These are phyloP conservation scores for Thalassiosira oceanica DNA, from an alignment of 352 stramenopile genomes.

Conservation along the genomic window DNA sequence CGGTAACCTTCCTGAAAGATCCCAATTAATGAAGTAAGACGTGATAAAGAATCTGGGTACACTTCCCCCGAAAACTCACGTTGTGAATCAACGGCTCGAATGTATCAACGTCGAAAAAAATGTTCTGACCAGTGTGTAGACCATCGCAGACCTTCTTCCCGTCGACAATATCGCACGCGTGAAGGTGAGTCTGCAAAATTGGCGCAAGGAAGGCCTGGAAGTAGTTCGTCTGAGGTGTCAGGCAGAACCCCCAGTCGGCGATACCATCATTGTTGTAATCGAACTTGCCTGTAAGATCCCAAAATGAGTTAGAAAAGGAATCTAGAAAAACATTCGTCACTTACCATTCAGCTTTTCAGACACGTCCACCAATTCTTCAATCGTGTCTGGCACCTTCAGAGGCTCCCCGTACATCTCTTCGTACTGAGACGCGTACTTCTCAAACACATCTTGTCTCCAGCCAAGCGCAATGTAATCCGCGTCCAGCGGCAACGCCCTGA, in stretches of 20 bases:
- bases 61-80: conserved; percentile 20
- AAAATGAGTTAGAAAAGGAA: no score
- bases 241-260: conserved; percentile 43
- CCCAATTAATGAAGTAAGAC: neutral
- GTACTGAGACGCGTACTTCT: conserved; percentile 17
- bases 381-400: conserved; percentile 25
- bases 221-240: conserved; percentile 46
- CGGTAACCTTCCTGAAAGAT: conserved; percentile 26
- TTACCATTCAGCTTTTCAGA: conserved; percentile 37
- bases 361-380: conserved; percentile 37
- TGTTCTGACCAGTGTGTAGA: conserved; percentile 42
- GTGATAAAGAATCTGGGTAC: neutral
- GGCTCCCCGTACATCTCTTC: conserved; percentile 16
- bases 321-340: no score
- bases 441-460: conserved; percentile 42
- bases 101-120: conserved; percentile 49
- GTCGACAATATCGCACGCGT: conserved; percentile 7
- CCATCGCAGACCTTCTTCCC: conserved; percentile 1
- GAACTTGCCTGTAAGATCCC: no score
- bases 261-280: conserved; percentile 45
- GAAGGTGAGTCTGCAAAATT: conserved; percentile 22
- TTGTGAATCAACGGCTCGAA: conserved; percentile 45
- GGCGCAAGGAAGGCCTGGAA: conserved; percentile 40
- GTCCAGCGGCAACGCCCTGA: conserved; percentile 33
- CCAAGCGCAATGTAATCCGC: conserved; percentile 43